Conservation (phyloP, 140 eudicot genomes). For the Oenanthe javanica region DNA sequence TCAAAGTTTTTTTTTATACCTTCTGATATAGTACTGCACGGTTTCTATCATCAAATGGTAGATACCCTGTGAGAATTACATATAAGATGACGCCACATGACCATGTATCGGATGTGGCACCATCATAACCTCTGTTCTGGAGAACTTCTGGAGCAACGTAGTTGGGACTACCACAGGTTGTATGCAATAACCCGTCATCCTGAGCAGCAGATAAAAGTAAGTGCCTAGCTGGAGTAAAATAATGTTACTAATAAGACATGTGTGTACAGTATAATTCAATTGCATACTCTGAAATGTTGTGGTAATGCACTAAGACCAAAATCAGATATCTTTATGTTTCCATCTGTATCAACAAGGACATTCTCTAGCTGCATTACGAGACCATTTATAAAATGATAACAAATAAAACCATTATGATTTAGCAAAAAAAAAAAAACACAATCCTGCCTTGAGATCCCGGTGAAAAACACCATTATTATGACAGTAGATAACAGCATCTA, state of each 20-base stretch:
- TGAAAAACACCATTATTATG: constrained; percentile 89
- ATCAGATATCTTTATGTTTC: constrained; percentile 70
- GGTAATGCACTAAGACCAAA: constrained; percentile 98
- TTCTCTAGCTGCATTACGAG: constrained; percentile 63
- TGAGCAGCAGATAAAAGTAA: constrained; percentile 15
- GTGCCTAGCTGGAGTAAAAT: no score
- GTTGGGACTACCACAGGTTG: constrained; percentile 96
- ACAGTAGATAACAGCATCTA: constrained; percentile 81
- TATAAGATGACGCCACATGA: constrained; percentile 90
- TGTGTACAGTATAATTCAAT: neutral
- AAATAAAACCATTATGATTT: neutral
- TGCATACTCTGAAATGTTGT: constrained; percentile 82
- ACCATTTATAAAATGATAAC: neutral
- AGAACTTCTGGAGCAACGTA: constrained; percentile 96
- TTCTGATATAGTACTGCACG: constrained; percentile 95
- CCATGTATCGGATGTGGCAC: constrained; percentile 89
- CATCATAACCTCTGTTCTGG: constrained; percentile 76
- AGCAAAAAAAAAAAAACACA: no score
- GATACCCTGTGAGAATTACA: constrained; percentile 84
- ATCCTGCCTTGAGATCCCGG: constrained; percentile 91
- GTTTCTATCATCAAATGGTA: constrained; percentile 93
- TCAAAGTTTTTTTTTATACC: constrained; percentile 27
- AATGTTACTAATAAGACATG: neutral
- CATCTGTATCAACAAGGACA: constrained; percentile 55
- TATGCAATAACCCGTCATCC: constrained; percentile 91